Evolutionary conservation across 2,329 filamentous ascomycete species (phyloP), one percentile per base, ranked within the genome.

Genomic region (Apiospora saccharicola): DNA sequence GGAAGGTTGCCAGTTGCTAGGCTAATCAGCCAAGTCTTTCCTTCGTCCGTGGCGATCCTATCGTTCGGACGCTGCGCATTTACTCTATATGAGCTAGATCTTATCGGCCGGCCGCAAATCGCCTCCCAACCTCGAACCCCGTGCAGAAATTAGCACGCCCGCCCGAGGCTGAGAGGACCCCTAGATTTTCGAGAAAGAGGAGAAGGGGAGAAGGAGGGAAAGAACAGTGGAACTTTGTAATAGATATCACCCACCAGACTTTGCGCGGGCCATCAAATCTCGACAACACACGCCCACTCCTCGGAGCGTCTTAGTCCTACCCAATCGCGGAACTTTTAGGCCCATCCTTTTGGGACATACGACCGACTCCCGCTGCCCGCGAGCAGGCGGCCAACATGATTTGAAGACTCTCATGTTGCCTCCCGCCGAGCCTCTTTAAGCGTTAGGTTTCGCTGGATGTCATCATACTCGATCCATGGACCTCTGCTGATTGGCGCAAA

Each of bases 31-130:
- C 34, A 64, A 7, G 57, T n/a, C 10, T 41, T 64, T 22, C 57
- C n/a, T 19, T 61, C 57, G 30, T n/a, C 30, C 26, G 53, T 10
- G 57, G 57, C 57, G 57, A 64, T 41, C 34, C 1, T 14, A 41
- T 64, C 34, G 3, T 41, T 41, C 57, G 34, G 10, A 64, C 57
- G 57, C n/a, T 64, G 57, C 34, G 34, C 57, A 64, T 64, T 41
- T 64, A 24, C 57, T 64, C 57, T 41, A 64, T 64, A 41, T 41
- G 57, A 37, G 37, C 57, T 64, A 64, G 34, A 64, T 71, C 51
- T 67, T 71, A 67, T 71, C 53, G 57, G 69, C 30, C 51, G 34
- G 41, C 22, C 53, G 69, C 51, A 44, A 70, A 73, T 75, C 57
- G 34, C 57, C n/a, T 41, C 57, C 34, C 22, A 61, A 41, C 57